Conservation (phyloP, 1,284 basidiomycete genomes). For the Ceratobasidium sp. region DNA sequence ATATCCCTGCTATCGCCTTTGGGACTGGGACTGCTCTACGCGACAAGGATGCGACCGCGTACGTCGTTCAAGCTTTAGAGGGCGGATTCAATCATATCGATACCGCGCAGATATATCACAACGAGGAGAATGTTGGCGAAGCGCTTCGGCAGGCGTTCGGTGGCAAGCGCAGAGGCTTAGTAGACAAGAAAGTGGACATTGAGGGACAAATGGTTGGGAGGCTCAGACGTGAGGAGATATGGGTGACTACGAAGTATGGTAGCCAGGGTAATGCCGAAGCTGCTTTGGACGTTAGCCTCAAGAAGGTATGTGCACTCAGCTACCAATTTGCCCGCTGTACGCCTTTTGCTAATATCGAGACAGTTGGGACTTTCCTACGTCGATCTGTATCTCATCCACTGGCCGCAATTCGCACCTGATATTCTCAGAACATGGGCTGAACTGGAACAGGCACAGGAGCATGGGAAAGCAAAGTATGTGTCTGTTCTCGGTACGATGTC, state of each 20-base stretch:
- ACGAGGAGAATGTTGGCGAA: constrained; percentile 62
- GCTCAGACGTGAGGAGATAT: constrained; percentile 34
- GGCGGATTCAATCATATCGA: constrained; percentile 66
- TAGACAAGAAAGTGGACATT: constrained; percentile 2
- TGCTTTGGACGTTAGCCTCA: constrained; percentile 9
- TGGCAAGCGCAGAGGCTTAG: background rate
- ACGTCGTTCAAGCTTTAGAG: constrained; percentile 64
- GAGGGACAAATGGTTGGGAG: background rate
- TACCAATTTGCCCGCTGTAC: background rate
- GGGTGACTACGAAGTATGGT: constrained; percentile 44
- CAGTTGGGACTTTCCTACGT: constrained; percentile 74
- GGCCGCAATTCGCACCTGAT: constrained; percentile 61
- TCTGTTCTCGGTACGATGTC: background rate
- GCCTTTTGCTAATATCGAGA: background rate
- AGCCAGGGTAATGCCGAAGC: background rate
- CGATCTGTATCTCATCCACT: constrained; percentile 77
- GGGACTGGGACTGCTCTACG: constrained; percentile 66
- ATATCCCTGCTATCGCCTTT: constrained; percentile 59
- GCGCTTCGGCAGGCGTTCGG: constrained; percentile 58
- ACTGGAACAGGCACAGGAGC: constrained; percentile 67
- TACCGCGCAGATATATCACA: constrained; percentile 61
- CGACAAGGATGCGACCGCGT: constrained; percentile 60
- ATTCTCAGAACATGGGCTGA: constrained; percentile 67
- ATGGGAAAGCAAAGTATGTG: constrained; percentile 66
- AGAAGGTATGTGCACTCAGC: constrained; percentile 3